A percentile compares a stretch with the other conserved stretches of the same genome.
phyloP scores from a whole-genome alignment of 176 grass and related monocot species.

The Eragrostis curvula region DNA sequence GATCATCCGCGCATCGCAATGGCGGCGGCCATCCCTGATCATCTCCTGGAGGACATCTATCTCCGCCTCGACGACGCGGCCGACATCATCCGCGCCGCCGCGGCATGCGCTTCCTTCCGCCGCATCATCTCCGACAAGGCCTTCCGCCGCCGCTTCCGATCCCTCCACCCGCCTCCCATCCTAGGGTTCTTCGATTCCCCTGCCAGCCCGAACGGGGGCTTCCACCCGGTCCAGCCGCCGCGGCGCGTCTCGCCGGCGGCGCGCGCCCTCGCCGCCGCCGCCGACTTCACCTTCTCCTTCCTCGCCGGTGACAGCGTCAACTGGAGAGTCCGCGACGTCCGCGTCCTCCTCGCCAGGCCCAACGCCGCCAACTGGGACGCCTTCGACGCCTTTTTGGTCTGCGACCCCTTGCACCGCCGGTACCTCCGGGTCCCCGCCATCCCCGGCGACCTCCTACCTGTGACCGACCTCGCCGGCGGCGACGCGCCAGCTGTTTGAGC shows the following conservation, averaged over 20 bases:
- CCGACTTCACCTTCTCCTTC: conserved; percentile 4
- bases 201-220: rapidly evolving
- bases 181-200: not conserved
- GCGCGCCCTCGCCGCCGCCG: not conserved
- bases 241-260: not conserved
- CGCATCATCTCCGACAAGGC: not conserved
- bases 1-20: not conserved
- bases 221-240: not conserved
- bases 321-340: not conserved
- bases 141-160: not conserved
- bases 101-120: not conserved
- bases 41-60: not conserved
- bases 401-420: not conserved
- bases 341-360: not conserved
- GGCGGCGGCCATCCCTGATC: not conserved
- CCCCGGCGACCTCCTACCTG: not conserved
- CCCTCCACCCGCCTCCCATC: not conserved
- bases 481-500: too few species aligned
- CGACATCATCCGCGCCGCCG: conserved; percentile 5
- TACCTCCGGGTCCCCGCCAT: not conserved
- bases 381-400: not conserved
- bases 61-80: not conserved
- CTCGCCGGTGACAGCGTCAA: too few species aligned
- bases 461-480: not conserved
- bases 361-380: too few species aligned